Base-by-base conservation (phyloP, 805 yeast species). In the Kodamaea laetipori region DNA sequence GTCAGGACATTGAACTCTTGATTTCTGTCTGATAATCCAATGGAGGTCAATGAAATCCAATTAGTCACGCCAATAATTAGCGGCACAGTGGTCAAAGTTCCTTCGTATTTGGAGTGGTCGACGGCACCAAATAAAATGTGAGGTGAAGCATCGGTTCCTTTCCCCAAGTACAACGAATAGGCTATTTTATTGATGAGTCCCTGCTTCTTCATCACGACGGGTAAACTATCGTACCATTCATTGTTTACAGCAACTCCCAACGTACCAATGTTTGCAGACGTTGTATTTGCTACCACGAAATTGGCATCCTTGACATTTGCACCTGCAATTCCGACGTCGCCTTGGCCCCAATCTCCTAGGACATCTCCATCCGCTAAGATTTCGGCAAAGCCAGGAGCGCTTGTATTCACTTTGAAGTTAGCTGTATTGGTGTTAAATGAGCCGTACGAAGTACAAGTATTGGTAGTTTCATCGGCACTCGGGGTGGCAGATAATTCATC, bases 331-430 rank as follows among this genome's bases (percentile, higher is more conserved):
- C 52, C 47, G 4, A 90, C 71, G 27, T 68, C 65, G 55, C 90
- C 97, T 25, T 46, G 39, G 15, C 86, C 94, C 81, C 81, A 78
- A 31, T 61, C 42, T 17, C 84, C 84, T 4, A 43, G 40, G 3
- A 82, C 81, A 1, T 80, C 69, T 5, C 61, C 56, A 54, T 78
- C 84, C n/a, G n/a, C n/a, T 5, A 74, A 80, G 49, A 78, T 78
- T 4, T 57, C 35, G 11, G 52, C 27, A 50, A 78, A 78, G 1
- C 51, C 47, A 4, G 61, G 58, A 6, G 70, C 72, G 1, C 81
- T 63, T 15, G 53, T 48, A 53, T 78, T 78, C 16, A 51, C 45
- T 5, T 55, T 49, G 61, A 70, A 78, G 23, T 54, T 49, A 0
- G 81, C 75, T 3, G 49, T 39, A 4, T 51, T 54, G 6, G 74